Conservation (phyloP, 1,284 basidiomycete genomes). For the Mycena sp. region DNA sequence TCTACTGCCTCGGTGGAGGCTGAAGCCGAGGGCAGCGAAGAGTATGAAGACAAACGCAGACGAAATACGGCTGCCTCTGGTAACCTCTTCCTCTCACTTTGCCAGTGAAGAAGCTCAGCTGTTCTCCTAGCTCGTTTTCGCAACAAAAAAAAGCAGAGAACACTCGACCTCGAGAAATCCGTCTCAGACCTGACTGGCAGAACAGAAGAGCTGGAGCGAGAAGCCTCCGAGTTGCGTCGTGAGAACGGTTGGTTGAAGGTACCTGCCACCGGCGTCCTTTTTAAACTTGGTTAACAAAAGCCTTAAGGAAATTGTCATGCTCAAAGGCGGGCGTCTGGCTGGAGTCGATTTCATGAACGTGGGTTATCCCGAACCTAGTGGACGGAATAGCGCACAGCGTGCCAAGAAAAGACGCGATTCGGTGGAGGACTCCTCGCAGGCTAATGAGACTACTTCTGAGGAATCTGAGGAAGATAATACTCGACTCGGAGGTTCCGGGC, state of each 20-base stretch:
- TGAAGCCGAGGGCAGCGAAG: no score
- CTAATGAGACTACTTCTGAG: conserved; percentile 34
- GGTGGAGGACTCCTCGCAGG: conserved; percentile 21
- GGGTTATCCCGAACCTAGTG: conserved; percentile 13
- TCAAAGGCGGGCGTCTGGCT: no score
- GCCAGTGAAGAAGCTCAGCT: not conserved
- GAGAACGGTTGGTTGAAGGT: conserved; percentile 91
- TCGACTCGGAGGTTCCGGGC: conserved; percentile 34
- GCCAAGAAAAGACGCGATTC: conserved; percentile 23
- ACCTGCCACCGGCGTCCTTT: no score
- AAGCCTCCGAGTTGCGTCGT: conserved; percentile 78
- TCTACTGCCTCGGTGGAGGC: no score
- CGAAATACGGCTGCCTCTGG: no score
- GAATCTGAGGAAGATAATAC: conserved; percentile 37
- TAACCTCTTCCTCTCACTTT: conserved; percentile 41
- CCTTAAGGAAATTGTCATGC: no score
- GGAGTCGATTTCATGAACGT: no score
- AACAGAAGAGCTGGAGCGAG: conserved; percentile 81
- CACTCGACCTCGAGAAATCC: no score
- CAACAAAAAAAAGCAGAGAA: conserved; percentile 86
- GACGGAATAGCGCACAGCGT: conserved; percentile 26
- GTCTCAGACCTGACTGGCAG: conserved; percentile 79
- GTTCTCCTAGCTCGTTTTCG: conserved; percentile 80
- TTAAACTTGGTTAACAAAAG: no score
- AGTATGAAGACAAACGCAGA: no score